Conservation (phyloP, 2,329 filamentous ascomycete genomes). For the Aspergillus nomiae region DNA sequence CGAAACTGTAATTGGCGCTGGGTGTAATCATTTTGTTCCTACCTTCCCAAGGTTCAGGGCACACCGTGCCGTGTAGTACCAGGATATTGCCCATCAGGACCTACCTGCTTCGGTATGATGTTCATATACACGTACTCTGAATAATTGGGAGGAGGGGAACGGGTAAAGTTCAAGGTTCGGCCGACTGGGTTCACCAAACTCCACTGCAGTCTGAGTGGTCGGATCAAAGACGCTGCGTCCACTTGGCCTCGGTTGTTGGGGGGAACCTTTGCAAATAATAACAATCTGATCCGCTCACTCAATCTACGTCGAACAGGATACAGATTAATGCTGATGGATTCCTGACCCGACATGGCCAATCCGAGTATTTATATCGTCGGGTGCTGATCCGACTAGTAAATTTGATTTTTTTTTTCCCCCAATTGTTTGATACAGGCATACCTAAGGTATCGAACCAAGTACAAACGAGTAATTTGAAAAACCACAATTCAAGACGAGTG, state of each 20-base stretch:
- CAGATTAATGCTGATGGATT: neutral
- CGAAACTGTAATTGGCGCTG: neutral
- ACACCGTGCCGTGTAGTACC: neutral
- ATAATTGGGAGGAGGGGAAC: neutral
- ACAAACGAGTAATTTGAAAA: neutral
- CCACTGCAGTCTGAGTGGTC: constrained; percentile 4
- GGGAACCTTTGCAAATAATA: neutral
- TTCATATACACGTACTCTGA: neutral
- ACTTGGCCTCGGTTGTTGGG: constrained; percentile 15
- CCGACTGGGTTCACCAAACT: constrained; percentile 8
- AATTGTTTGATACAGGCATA: neutral
- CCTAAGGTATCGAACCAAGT: neutral
- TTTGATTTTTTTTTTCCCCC: neutral
- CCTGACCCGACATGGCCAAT: neutral
- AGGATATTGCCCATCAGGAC: neutral
- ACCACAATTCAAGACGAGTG: neutral
- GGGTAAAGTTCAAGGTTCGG: constrained; percentile 9
- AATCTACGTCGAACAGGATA: constrained; percentile 7
- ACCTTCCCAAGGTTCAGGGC: neutral
- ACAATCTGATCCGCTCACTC: neutral
- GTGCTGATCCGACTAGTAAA: constrained; percentile 2
- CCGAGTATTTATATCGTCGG: neutral
- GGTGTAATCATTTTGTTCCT: neutral
- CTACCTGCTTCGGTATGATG: neutral
- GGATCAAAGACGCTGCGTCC: neutral